Evolutionary conservation across 495 filamentous ascomycete species (phyloP).

Genomic region (Usnea hakonensis): DNA sequence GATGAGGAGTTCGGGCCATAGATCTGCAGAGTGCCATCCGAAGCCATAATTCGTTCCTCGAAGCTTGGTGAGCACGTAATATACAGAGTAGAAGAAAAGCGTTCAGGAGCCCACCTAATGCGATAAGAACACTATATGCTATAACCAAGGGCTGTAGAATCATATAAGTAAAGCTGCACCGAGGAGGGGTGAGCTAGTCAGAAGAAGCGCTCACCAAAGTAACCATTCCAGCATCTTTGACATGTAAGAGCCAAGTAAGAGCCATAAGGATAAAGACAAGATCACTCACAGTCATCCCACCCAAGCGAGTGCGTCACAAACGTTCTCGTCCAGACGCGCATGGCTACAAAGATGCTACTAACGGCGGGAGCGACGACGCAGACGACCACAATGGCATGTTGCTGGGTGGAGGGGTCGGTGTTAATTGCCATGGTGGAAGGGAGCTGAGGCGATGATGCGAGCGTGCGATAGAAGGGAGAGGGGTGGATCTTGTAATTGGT

Average conservation of each 20-base stretch:
- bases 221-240: slow-evolving; percentile 17
- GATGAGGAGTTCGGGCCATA: not conserved
- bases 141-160: not conserved
- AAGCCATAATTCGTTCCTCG: slow-evolving; percentile 8
- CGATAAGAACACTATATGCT: not conserved
- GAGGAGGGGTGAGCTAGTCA: not conserved
- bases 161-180: slow-evolving; percentile 1
- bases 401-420: not conserved
- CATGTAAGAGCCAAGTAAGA: slow-evolving; percentile 2
- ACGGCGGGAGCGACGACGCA: slow-evolving; percentile 17
- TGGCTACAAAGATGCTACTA: slow-evolving; percentile 18
- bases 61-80: not conserved
- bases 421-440: not conserved
- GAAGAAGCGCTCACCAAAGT: slow-evolving; percentile 8
- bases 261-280: not conserved
- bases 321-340: slow-evolving; percentile 20
- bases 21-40: slow-evolving; percentile 5
- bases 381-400: slow-evolving; percentile 16
- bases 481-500: no score
- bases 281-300: slow-evolving; percentile 24
- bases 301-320: slow-evolving; percentile 18
- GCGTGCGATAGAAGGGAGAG: no score
- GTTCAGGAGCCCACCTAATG: not conserved
- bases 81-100: not conserved
- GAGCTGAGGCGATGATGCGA: no score